These are phyloP conservation scores for Chionographis japonica DNA, from an alignment of 106 monocot species.

Conservation along the genomic window DNA sequence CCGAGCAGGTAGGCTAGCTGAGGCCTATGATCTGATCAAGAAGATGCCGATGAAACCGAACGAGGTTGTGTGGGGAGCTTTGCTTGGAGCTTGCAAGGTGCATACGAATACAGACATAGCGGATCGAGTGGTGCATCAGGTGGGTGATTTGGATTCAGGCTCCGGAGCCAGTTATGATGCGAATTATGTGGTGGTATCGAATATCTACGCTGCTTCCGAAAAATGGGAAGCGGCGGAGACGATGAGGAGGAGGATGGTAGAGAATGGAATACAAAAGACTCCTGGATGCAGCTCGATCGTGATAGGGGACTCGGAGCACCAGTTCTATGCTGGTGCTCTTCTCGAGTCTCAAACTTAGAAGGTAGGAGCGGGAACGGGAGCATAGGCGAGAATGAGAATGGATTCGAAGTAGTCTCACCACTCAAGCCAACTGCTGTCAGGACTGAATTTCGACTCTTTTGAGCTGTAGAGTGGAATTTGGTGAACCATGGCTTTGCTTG, in stretches of 20 bases:
- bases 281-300: constrained; percentile 51
- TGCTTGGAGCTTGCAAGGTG: constrained; percentile 59
- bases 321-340: constrained; percentile 4
- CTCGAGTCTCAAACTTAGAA: too few species aligned
- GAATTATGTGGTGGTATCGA: constrained; percentile 39
- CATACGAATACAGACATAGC: constrained; percentile 42
- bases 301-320: neutral
- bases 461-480: too few species aligned
- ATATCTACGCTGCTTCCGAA: constrained; percentile 46
- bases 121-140: constrained; percentile 16
- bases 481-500: too few species aligned
- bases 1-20: constrained; percentile 48
- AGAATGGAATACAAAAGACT: constrained; percentile 25
- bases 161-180: constrained; percentile 20
- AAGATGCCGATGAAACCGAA: constrained; percentile 51
- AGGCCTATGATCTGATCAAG: constrained; percentile 45
- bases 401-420: too few species aligned
- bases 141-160: constrained; percentile 7
- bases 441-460: too few species aligned
- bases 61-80: constrained; percentile 43
- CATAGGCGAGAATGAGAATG: too few species aligned
- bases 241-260: constrained; percentile 36
- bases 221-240: constrained; percentile 50
- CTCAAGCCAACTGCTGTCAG: too few species aligned
- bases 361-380: too few species aligned